These are phyloP conservation scores for Pythium oligandrum DNA, from an alignment of 352 stramenopile species.

Conservation along the genomic window DNA sequence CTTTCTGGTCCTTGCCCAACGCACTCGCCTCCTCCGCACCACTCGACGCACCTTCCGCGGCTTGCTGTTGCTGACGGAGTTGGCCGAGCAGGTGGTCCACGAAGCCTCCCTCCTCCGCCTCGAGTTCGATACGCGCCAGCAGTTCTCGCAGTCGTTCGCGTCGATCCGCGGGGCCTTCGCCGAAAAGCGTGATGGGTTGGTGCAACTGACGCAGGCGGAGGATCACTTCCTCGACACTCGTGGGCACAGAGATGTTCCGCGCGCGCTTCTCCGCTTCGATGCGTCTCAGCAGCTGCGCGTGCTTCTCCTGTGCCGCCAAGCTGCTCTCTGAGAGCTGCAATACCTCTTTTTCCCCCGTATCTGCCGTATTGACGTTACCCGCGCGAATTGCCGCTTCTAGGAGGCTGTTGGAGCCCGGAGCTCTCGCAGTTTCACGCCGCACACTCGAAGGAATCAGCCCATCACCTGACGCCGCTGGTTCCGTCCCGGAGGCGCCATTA, in stretches of 20 bases:
- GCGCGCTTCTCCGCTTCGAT: slow-evolving; percentile 91
- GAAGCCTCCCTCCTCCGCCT: slow-evolving; percentile 59
- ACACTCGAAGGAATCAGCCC: slow-evolving; percentile 41
- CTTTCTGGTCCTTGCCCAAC: slow-evolving; percentile 12
- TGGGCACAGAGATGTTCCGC: slow-evolving; percentile 91
- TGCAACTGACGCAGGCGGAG: slow-evolving; percentile 85
- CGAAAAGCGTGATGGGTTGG: slow-evolving; percentile 94
- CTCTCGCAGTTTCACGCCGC: slow-evolving; percentile 10
- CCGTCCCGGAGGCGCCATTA: slow-evolving; percentile 11
- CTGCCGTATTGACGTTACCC: slow-evolving; percentile 78
- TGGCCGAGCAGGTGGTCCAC: slow-evolving; percentile 50
- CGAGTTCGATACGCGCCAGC: slow-evolving; percentile 75
- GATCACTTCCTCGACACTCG: slow-evolving; percentile 89
- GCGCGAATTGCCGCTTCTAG: slow-evolving; percentile 69
- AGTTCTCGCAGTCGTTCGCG: slow-evolving; percentile 91
- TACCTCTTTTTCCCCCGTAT: slow-evolving; percentile 76
- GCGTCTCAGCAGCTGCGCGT: slow-evolving; percentile 77
- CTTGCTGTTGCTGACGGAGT: slow-evolving; percentile 21
- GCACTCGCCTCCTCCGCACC: slow-evolving; percentile 55
- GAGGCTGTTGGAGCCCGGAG: slow-evolving; percentile 21
- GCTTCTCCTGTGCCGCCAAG: slow-evolving; percentile 79
- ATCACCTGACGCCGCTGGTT: slow-evolving; percentile 10
- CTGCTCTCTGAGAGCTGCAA: slow-evolving; percentile 83
- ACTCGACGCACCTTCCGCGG: slow-evolving; percentile 50
- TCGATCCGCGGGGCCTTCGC: slow-evolving; percentile 92